Conservation (phyloP, 2,329 filamentous ascomycete species). For the Zymoseptoria ardabiliae region DNA sequence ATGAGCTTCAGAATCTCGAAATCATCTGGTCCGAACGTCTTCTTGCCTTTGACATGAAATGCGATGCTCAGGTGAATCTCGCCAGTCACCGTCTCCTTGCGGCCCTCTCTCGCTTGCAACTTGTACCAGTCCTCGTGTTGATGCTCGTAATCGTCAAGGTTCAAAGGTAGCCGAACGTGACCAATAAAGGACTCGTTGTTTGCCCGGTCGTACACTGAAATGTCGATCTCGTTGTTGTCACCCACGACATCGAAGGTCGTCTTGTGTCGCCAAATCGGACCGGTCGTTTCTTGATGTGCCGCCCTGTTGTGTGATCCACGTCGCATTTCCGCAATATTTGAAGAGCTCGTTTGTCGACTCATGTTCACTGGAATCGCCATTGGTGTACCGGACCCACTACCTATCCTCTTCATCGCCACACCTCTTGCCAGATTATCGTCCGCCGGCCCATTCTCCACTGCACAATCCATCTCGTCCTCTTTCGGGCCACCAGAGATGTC, state of each 20-base stretch:
- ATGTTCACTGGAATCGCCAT: conserved; percentile 90
- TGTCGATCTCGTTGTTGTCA: conserved; percentile 79
- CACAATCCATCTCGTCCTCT: conserved; percentile 44
- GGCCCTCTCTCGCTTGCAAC: conserved; percentile 70
- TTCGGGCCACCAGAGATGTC: conserved; percentile 84
- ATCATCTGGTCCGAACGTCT: conserved; percentile 86
- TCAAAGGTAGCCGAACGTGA: conserved; percentile 73
- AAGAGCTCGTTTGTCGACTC: conserved; percentile 93
- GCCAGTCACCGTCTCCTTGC: conserved; percentile 67
- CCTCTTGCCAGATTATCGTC: conserved; percentile 50
- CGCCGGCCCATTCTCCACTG: conserved; percentile 28
- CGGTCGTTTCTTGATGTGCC: conserved; percentile 60
- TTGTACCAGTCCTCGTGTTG: conserved; percentile 79
- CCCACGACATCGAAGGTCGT: conserved; percentile 93
- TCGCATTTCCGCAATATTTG: conserved; percentile 63
- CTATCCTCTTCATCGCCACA: conserved; percentile 49
- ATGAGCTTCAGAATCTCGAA: conserved; percentile 95
- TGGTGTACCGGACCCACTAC: conserved; percentile 72
- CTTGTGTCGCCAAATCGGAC: conserved; percentile 92
- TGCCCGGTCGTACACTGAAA: conserved; percentile 85
- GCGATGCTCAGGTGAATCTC: conserved; percentile 82
- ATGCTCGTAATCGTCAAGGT: conserved; percentile 60
- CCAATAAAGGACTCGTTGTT: conserved; percentile 86
- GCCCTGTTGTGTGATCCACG: conserved; percentile 41
- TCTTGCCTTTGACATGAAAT: conserved; percentile 83